Base-by-base conservation (phyloP, 306 rosid genomes). In the Vigna trinervia region DNA sequence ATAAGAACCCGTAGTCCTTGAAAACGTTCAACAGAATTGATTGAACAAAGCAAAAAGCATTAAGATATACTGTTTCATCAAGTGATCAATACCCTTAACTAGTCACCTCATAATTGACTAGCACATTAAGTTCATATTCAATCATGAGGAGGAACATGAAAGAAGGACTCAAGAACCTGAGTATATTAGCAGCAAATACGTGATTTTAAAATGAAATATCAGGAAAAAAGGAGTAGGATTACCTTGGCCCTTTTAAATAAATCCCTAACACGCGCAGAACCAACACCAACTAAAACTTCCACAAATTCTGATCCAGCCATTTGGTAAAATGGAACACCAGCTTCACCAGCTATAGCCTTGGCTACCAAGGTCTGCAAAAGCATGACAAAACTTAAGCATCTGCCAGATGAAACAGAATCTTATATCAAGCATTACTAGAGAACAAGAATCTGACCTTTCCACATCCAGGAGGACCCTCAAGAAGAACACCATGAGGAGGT, bases 301-400 rank as follows among this genome's bases (percentile, higher is more conserved):
- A 95, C 99, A 82, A 95, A 95, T 80, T 95, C 97, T 12, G 99
- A 95, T 65, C 99, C 99, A 79, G 99, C 99, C 99, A 95, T 95
- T 88, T 95, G 99, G 87, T 92, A 95, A 86, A 95, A 95, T 39
- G 99, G 99, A 82, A 95, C 99, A 53, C 96, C 99, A 67, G 99
- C 99, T 87, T 95, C 99, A 47, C 99, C 99, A 59, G 99, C 99
- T 74, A 95, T 95, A 84, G 99, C 99, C 85, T 95, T 95, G 56
- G 99, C 99, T 85, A 95, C 97, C 85, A 95, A 88, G 58, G 99
- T 95, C 99, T 95, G 92, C 68, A 83, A 83, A 72, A 71, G 77
- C 52, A 81, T 12, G 67, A 74, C 17, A 70, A 69, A 71, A 48
- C 78, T 58, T 69, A 65, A 60, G 34, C 67, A 58, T 66, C 46